Conservation (phyloP, 2,329 filamentous ascomycete species). For the Penicillium sp. region DNA sequence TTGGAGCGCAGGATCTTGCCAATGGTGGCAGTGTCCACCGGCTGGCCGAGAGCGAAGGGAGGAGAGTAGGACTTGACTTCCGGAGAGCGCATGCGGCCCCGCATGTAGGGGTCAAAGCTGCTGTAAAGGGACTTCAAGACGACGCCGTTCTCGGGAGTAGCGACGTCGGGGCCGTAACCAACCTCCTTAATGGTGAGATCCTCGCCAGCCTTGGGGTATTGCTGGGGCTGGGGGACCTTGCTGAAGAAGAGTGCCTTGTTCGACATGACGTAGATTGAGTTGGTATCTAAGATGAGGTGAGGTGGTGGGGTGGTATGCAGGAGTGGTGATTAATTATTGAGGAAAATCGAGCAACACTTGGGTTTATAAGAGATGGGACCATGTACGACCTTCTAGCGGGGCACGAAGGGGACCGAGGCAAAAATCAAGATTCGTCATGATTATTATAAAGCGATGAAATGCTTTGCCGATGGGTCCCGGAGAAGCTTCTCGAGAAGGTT, state of each 20-base stretch:
- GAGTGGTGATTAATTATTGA: not conserved
- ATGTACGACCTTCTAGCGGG: conserved; percentile 20
- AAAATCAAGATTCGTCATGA: conserved; percentile 1
- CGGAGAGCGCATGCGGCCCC: conserved; percentile 72
- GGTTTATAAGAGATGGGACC: conserved; percentile 10
- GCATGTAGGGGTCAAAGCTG: conserved; percentile 83
- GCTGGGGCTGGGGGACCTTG: conserved; percentile 64
- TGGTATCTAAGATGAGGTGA: not conserved
- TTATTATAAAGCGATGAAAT: conserved; percentile 24
- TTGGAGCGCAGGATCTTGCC: conserved; percentile 72
- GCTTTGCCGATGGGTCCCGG: conserved; percentile 11
- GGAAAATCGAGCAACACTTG: not conserved
- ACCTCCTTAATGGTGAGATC: conserved; percentile 68
- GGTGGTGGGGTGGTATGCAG: not conserved
- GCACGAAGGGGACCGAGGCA: conserved; percentile 21
- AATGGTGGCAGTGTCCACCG: conserved; percentile 66
- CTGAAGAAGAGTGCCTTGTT: conserved; percentile 81
- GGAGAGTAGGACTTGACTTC: conserved; percentile 67
- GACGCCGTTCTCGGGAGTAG: conserved; percentile 65
- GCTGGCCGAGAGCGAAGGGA: conserved; percentile 61
- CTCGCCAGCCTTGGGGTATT: conserved; percentile 68
- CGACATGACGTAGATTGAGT: conserved; percentile 26
- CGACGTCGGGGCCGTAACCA: conserved; percentile 61
- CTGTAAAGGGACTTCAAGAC: conserved; percentile 70
- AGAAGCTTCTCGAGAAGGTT: conserved; percentile 30